phyloP scores from a whole-genome alignment of 148 eudicot species.

The Diospyros kaki region DNA sequence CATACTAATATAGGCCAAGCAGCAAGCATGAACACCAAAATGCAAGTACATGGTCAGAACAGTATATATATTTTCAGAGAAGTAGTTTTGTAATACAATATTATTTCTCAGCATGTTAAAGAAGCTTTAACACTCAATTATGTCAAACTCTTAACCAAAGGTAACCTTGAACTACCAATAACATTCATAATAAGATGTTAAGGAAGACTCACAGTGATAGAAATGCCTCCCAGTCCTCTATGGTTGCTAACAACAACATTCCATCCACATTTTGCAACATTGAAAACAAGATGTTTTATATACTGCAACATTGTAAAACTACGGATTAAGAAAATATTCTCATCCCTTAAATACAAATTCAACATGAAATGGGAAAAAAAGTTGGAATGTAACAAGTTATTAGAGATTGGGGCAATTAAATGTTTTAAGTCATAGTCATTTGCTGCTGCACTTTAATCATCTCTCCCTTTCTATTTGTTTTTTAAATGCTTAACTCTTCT shows the following conservation, averaged over 20 bases:
- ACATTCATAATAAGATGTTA: background rate
- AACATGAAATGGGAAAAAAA: too few relatives aligned
- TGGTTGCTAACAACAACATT: slow-evolving; percentile 89
- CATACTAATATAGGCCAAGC: too few relatives aligned
- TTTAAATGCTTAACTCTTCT: too few relatives aligned
- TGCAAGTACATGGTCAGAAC: background rate
- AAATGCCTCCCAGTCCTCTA: slow-evolving; percentile 89
- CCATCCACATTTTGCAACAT: slow-evolving; percentile 76
- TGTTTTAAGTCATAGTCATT: too few relatives aligned
- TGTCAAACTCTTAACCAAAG: background rate
- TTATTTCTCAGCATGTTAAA: background rate
- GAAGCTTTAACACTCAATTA: background rate
- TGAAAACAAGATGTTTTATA: slow-evolving; percentile 65
- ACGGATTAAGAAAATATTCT: background rate
- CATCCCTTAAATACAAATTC: too few relatives aligned
- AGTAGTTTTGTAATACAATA: background rate
- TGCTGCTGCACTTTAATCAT: too few relatives aligned
- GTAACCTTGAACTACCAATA: too few relatives aligned
- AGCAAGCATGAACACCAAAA: background rate
- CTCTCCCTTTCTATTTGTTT: too few relatives aligned
- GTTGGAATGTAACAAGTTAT: too few relatives aligned
- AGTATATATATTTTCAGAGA: background rate
- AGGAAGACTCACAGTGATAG: slow-evolving; percentile 68
- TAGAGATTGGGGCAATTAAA: too few relatives aligned
- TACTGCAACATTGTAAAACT: slow-evolving; percentile 45